Percentiles rank a stretch among this genome's conserved stretches.
Conservation (phyloP, 2,329 filamentous ascomycete genomes). For the Cytospora schulzeri region DNA sequence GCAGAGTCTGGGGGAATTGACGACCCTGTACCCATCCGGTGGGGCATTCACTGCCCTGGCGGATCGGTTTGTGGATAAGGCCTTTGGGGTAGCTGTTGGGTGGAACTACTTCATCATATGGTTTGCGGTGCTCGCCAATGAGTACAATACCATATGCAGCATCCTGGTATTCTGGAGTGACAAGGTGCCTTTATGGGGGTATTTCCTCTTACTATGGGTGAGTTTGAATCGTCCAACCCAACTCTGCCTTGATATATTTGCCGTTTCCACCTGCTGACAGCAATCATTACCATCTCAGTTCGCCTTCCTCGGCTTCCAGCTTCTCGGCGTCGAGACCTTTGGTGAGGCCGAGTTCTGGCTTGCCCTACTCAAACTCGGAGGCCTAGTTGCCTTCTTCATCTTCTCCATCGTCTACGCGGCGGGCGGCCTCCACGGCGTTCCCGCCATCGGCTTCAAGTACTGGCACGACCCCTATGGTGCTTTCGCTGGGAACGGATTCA, state of each 20-base stretch:
- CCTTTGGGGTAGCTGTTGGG: conserved; percentile 68
- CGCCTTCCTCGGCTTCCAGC: conserved; percentile 68
- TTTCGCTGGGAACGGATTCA: conserved; percentile 65
- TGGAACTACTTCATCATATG: conserved; percentile 75
- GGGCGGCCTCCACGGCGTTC: conserved; percentile 64
- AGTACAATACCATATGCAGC: conserved; percentile 70
- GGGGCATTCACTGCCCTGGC: conserved; percentile 73
- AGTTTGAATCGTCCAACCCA: conserved; percentile 25
- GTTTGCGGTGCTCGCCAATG: conserved; percentile 65
- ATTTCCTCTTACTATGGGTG: conserved; percentile 74
- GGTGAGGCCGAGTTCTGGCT: conserved; percentile 83
- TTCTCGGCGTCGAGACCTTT: conserved; percentile 73
- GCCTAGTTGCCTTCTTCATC: conserved; percentile 71
- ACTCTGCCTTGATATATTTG: not conserved
- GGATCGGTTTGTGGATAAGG: conserved; percentile 71
- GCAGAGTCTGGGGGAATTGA: conserved; percentile 75
- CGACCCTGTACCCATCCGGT: conserved; percentile 70
- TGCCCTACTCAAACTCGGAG: conserved; percentile 70
- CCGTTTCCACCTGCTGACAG: conserved; percentile 25
- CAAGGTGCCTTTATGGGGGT: conserved; percentile 64
- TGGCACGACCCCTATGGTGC: conserved; percentile 69
- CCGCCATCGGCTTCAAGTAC: conserved; percentile 68
- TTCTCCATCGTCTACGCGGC: conserved; percentile 73
- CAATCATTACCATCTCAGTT: conserved; percentile 31
- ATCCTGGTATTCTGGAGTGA: conserved; percentile 69